Percentiles rank a stretch among this genome's conserved stretches.
These are phyloP conservation scores for Podosphaera xanthii DNA, from an alignment of 2,329 filamentous ascomycete genomes.

Conservation along the genomic window DNA sequence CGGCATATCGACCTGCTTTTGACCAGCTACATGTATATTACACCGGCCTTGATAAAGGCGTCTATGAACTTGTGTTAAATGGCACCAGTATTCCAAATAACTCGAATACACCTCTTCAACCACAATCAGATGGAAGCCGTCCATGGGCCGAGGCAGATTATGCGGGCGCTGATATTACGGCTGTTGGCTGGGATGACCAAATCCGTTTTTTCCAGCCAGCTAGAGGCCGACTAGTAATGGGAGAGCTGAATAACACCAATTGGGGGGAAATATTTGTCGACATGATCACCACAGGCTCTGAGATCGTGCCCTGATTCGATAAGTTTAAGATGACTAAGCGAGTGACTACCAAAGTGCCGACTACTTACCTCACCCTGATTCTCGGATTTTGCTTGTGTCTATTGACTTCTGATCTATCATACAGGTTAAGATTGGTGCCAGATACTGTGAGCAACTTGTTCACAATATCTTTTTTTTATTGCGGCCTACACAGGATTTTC, in stretches of 20 bases:
- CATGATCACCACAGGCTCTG: background rate
- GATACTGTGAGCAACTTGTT: background rate
- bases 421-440: background rate
- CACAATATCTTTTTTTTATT: background rate
- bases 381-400: background rate
- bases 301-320: background rate
- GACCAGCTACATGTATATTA: slow-evolving; percentile 10
- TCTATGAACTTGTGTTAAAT: slow-evolving; percentile 8
- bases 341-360: background rate
- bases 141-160: slow-evolving; percentile 7
- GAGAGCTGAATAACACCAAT: slow-evolving; percentile 4
- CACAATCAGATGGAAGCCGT: slow-evolving; percentile 5
- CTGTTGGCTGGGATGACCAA: slow-evolving; percentile 8
- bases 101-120: slow-evolving; percentile 3
- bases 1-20: slow-evolving; percentile 4
- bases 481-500: background rate
- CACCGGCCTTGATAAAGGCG: slow-evolving; percentile 7
- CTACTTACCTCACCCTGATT: background rate
- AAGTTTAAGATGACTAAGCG: background rate
- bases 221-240: slow-evolving; percentile 5
- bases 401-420: background rate
- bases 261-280: slow-evolving; percentile 7
- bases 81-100: slow-evolving; percentile 4
- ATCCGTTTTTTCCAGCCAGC: slow-evolving; percentile 6
- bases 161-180: slow-evolving; percentile 7